Base-by-base conservation (phyloP, 352 stramenopile genomes). In the Globisporangium splendens region DNA sequence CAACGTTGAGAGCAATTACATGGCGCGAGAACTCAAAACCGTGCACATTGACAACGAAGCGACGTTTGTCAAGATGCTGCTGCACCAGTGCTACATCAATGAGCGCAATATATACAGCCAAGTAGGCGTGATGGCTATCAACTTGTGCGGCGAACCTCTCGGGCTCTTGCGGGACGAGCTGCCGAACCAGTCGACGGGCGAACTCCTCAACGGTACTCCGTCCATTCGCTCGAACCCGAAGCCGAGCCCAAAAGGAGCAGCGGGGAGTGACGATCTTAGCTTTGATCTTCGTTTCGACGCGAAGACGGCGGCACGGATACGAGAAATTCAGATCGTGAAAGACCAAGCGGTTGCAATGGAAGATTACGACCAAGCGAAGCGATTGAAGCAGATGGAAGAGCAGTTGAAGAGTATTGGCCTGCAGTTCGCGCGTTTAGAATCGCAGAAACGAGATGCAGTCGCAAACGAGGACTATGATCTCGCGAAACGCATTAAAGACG, bases 401-500 rank as follows among this genome's bases (percentile, higher is more conserved):
- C 75, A 96, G 52, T 72, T 98, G 46, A 97, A 98, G 65, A 93
- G 74, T 44, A 70, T 96, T 49, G 92, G 93, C 1, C 62, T 93
- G 33, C 78, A 96, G 62, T 72, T 98, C 42, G 84, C 91, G 12
- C 71, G 87, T 11, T 72, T 98, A 0, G 88, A 97, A 46, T 66
- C 77, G 4, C 83, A 91, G 46, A 98, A 98, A 62, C 73, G 73
- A 56, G 77, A 96, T 39, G 92, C 92, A 0, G 92, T 98, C 17
- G 73, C 81, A 1, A 90, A 85, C 22, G 93, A 98, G 66, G 92
- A 98, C 61, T 98, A 98, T 53, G 92, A 98, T 54, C 54, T 82
- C 17, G 93, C 93, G 21, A 96, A 97, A 67, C 73, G 75, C 17
- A 82, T 98, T 39, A 98, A 98, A 61, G 72, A 91, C 43, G 86